A percentile compares a stretch with the other conserved stretches of the same genome.
phyloP scores from a whole-genome alignment of 352 stramenopile species.

The Phytophthora cryptogea region DNA sequence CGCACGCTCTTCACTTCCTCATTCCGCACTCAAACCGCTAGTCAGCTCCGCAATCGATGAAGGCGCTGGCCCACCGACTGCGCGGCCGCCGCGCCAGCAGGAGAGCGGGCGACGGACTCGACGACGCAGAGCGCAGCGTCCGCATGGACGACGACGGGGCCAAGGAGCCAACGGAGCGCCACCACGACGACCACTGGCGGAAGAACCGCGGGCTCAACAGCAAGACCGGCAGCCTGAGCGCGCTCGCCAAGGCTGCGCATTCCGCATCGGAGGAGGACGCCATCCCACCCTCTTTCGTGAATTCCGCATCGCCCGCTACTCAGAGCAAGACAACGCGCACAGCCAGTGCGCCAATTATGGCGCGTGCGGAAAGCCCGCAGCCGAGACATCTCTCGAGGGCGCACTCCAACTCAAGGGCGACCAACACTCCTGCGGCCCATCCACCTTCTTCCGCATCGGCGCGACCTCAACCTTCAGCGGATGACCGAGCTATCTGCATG shows the following conservation, averaged over 20 bases:
- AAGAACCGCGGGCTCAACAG: conserved; percentile 28
- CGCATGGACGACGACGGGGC: conserved; percentile 16
- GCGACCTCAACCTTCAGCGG: not conserved
- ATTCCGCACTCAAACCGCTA: conserved; percentile 10
- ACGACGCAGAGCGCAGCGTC: conserved; percentile 26
- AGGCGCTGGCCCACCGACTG: conserved; percentile 41
- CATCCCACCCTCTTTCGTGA: conserved; percentile 11
- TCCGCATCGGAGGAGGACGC: conserved; percentile 1
- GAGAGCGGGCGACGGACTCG: conserved; percentile 10
- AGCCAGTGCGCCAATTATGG: conserved; percentile 3
- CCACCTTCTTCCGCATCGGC: not conserved
- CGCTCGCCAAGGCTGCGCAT: not conserved
- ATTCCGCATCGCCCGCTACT: conserved; percentile 1
- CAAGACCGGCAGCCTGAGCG: conserved; percentile 26
- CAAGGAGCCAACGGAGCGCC: conserved; percentile 5
- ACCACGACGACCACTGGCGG: conserved; percentile 19
- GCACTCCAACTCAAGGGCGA: not conserved
- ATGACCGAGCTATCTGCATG: conserved; percentile 12
- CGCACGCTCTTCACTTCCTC: not conserved
- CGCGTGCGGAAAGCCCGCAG: conserved; percentile 9
- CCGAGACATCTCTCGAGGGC: conserved; percentile 12
- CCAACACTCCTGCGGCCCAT: not conserved
- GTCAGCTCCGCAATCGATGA: conserved; percentile 22
- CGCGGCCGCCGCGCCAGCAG: conserved; percentile 21
- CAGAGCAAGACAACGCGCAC: conserved; percentile 10